Evolutionary conservation across 2,329 filamentous ascomycete genomes (phyloP), one percentile per base, ranked within the genome.

Genomic region (Pseudogymnoascus sp.): DNA sequence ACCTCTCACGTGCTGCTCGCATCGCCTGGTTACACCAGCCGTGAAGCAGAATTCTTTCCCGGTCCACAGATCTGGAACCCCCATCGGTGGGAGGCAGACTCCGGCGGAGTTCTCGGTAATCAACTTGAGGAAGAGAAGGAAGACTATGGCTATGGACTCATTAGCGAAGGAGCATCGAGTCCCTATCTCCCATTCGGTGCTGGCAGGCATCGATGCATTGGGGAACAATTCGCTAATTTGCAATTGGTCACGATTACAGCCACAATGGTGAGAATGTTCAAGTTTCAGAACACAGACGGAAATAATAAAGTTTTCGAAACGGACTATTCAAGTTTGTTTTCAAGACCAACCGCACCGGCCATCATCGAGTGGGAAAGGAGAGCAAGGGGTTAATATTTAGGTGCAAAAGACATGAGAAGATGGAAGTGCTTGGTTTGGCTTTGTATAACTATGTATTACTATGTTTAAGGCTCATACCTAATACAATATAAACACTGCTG

Each of bases 161-260:
- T 97, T 66, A 92, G 85, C 80, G 96, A 97, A 80, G 93, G 93
- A 61, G 87, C 90, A 12, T 85, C 84, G 63, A 94, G 89, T 60
- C 92, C 93, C 0, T 97, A 97, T 74, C 83, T 97, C 53, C 93
- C 93, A 2, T 97, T 97, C 71, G 93, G 93, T 62, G 93, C 92
- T 33, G 93, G 93, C 41, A 82, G 93, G 67, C 93, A 97, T 76
- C 82, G 93, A 66, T 97, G 93, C 76, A 97, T 97, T 71, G 93
- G 93, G 66, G 93, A 97, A 80, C 91, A 96, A 71, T 97, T 97
- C 74, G 93, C 93, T 67, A 96, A 95, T 72, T 81, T 94, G 62
- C 93, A 97, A 77, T 80, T 97, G 64, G 88, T 92, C 72, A 91
- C 90, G 41, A 95, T 97, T 66, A 78, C 87, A 11, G 90, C 86